Base-by-base conservation (phyloP, 306 rosid species). In the Clitoria ternatea region DNA sequence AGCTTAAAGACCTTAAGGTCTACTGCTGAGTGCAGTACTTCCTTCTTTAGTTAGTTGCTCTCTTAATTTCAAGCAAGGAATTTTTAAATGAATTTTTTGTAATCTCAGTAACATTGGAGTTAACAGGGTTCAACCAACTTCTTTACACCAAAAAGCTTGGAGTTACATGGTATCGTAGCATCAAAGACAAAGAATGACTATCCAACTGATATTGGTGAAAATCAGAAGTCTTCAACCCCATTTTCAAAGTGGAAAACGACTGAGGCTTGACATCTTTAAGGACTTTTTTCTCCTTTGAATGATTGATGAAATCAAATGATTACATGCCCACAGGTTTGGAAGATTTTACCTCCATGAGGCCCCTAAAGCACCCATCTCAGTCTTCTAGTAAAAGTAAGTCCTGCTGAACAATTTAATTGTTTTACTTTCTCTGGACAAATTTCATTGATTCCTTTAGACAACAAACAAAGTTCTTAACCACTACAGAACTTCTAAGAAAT, bases 241-340 rank as follows among this genome's bases (percentile, higher is more conserved):
- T 66, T 69, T 62, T 70, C 83, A 87, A 91, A 90, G 86, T 83
- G 95, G 70, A 94, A 87, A 80, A 35, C 69, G 48, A 37, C 63
- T 24, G 92, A 89, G 95, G 96, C 90, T 64, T 65, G 84, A 24
- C 56, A 33, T 50, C 18, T 55, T 43, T 20, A 11, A 57, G 43
- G 14, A 22, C 8, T 47, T 55, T 30, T 27, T 11, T 22, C 7
- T 68, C n/a, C n/a, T 59, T 69, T 66, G 63, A 65, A 60, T 4
- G 6, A 77, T 30, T 33, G 70, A 35, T 35, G 72, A 62, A 42
- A 61, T 61, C 19, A 26, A 40, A 52, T 65, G 17, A 59, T 74
- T 74, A n/a, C n/a, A n/a, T n/a, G n/a, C n/a, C 74, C 77, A 56
- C 95, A 90, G 99, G 83, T 68, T 66, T 61, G 78, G n/a, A n/a